phyloP scores from a whole-genome alignment of 805 yeast genomes.

The Yamadazyma nakazawae region DNA sequence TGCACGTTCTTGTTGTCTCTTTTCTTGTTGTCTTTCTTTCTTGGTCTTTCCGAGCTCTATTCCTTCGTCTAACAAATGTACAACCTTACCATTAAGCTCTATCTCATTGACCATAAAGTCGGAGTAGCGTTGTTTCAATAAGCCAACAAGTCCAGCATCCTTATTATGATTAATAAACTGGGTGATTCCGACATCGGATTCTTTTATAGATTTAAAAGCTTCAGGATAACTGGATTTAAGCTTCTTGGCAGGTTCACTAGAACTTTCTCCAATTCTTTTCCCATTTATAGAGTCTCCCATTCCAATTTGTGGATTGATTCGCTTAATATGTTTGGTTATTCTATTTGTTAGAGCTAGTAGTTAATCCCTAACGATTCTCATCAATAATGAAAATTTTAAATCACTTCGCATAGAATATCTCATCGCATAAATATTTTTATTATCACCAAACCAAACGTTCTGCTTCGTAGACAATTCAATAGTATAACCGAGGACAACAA shows the following conservation, averaged over 20 bases:
- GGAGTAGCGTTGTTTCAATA: constrained; percentile 82
- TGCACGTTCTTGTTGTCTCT: constrained; percentile 36
- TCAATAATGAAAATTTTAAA: constrained; percentile 7
- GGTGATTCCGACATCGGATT: constrained; percentile 80
- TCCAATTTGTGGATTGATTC: background rate
- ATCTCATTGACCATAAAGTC: constrained; percentile 95
- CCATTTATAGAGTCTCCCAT: background rate
- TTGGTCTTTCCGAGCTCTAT: constrained; percentile 43
- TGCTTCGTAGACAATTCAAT: background rate
- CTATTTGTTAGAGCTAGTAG: constrained; percentile 11
- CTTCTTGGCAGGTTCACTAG: background rate
- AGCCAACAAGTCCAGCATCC: constrained; percentile 65
- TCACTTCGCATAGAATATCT: background rate
- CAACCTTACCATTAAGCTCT: constrained; percentile 60
- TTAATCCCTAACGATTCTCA: constrained; percentile 12
- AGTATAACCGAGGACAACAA: background rate
- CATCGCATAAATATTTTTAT: background rate
- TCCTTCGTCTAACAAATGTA: constrained; percentile 76
- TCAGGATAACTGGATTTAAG: background rate
- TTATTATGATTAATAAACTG: constrained; percentile 53
- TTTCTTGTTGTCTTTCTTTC: constrained; percentile 47
- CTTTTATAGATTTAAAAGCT: constrained; percentile 9
- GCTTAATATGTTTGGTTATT: constrained; percentile 6
- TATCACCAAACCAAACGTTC: background rate
- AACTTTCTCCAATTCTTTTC: constrained; percentile 1